Base-by-base conservation (phyloP, 139 green algal species). In the Picochlorum sp. region DNA sequence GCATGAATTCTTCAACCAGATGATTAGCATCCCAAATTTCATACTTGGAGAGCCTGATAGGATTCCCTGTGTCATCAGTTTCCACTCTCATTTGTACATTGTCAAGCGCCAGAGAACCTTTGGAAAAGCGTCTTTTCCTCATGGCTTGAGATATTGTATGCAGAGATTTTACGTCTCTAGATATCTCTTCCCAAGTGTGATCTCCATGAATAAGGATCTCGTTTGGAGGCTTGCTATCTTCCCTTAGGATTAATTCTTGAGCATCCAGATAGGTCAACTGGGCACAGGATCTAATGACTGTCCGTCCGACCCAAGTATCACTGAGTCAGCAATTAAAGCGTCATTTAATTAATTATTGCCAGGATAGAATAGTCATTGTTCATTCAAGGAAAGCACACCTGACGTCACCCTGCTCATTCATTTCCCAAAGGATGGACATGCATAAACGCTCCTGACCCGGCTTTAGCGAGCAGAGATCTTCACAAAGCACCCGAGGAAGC, bases 1-100 rank as follows among this genome's bases (percentile, higher is more conserved):
- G 79, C 91, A 98, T 98, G 54, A 93, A 96, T 77, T 98, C 91
- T 76, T 98, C 92, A 30, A 98, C 84, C 49, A 98, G 67, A 32
- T 85, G 64, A 70, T 98, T 96, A 47, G 87, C 75, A 50, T 91
- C 87, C 28, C 59, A 28, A 47, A 61, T 55, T 39, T 66, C 31
- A 33, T 69, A 69, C 30, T 50, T 36, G 13, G 32, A 47, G 20
- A 50, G 73, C 32, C 44, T 54, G 6, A 73, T 47, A 4, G 84
- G 83, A 56, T 90, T 83, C 50, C 81, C 84, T 1, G 83, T 64
- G 7, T 69, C 76, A 63, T 95, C 86, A 24, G 94, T 59, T 9
- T 39, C 36, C 64, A 94, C 96, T 28, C 24, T 65, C 3, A 97
- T 72, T 58, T 83, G 82, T 4, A 70, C 10, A 62, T 89, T 89